phyloP scores from a whole-genome alignment of 2,329 filamentous ascomycete species.

The Pseudocercospora ulei region DNA sequence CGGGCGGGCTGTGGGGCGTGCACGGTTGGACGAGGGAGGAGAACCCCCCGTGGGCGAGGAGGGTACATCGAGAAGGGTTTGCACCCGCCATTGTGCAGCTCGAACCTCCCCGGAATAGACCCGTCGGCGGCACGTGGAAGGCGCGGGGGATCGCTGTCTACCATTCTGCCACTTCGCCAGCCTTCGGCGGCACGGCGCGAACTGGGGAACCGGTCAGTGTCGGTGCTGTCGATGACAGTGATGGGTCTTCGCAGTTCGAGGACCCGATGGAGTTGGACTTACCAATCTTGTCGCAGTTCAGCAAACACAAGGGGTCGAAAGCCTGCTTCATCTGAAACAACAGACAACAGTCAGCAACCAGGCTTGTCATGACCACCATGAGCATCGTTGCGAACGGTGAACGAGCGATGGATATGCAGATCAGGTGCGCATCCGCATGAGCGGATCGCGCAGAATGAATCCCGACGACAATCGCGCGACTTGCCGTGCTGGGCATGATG shows the following conservation, averaged over 20 bases:
- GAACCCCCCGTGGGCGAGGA: no score
- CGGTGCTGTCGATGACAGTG: background rate
- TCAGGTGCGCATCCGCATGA: no score
- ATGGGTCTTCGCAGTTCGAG: background rate
- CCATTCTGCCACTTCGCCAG: constrained; percentile 42
- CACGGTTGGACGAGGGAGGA: no score
- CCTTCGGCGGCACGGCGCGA: constrained; percentile 44
- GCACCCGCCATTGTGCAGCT: no score
- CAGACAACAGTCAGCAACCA: constrained; percentile 9
- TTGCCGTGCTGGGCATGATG: no score
- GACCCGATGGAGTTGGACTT: background rate
- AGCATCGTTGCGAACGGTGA: background rate
- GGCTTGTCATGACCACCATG: background rate
- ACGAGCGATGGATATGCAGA: background rate
- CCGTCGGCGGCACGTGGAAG: no score
- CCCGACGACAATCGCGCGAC: no score
- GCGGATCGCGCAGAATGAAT: no score
- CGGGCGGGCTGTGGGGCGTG: no score
- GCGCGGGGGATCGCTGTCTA: no score
- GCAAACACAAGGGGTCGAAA: constrained; percentile 61
- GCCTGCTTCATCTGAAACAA: constrained; percentile 60
- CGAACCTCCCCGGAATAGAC: no score
- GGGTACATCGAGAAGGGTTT: no score
- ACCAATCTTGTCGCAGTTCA: constrained; percentile 55
- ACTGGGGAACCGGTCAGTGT: constrained; percentile 32